These are phyloP conservation scores for Biscutella laevigata DNA, from an alignment of 441 rosid genomes.

Conservation along the genomic window DNA sequence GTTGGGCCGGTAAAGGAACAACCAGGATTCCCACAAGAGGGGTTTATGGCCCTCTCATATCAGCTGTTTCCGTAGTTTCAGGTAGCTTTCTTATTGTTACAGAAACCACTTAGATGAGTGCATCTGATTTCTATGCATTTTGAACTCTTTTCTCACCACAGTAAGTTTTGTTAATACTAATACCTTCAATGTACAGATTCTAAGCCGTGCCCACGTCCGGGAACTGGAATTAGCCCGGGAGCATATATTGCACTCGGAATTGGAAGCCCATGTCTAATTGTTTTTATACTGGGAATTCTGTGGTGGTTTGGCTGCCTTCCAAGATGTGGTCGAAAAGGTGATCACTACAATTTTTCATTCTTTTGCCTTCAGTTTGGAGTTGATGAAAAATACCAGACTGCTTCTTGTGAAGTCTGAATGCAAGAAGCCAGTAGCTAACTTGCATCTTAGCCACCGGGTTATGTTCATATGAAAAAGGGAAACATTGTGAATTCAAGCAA, in stretches of 20 bases:
- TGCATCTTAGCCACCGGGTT: too few species aligned
- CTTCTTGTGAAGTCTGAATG: conserved; percentile 2
- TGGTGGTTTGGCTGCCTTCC: conserved; percentile 37
- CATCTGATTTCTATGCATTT: background rate
- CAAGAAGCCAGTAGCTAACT: background rate
- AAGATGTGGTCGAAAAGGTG: conserved; percentile 31
- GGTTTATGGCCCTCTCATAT: conserved; percentile 61
- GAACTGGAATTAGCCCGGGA: conserved; percentile 19
- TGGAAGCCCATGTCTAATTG: conserved; percentile 21
- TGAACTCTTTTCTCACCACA: conserved; percentile 4
- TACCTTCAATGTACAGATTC: conserved; percentile 32
- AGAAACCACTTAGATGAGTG: background rate
- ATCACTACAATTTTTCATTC: background rate
- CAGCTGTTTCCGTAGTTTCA: conserved; percentile 50
- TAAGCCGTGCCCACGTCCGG: conserved; percentile 26
- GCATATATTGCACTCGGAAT: conserved; percentile 28
- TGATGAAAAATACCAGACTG: background rate
- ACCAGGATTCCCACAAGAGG: conserved; percentile 51
- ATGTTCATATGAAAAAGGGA: conserved; percentile 4
- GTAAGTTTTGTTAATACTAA: background rate
- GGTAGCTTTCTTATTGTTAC: too few species aligned
- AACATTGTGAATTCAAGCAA: background rate
- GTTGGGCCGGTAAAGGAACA: conserved; percentile 72
- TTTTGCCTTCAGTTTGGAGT: background rate
- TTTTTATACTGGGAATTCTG: conserved; percentile 32